phyloP scores from a whole-genome alignment of 2,329 filamentous ascomycete species.

The Aaosphaeria arxii region DNA sequence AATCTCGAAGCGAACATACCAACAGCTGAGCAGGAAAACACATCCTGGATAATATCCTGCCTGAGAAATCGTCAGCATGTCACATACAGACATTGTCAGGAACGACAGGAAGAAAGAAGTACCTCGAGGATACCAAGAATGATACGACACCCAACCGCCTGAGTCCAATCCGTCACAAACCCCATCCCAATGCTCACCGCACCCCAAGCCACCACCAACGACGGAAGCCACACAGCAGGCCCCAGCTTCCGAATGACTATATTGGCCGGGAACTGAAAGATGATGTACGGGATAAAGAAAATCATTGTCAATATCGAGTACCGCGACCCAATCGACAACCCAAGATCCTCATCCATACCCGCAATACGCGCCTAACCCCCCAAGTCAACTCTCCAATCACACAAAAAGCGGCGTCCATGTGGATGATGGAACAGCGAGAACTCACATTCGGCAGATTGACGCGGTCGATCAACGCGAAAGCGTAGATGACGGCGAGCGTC shows the following conservation, averaged over 20 bases:
- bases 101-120: background rate
- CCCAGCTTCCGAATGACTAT: background rate
- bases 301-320: conserved; percentile 9
- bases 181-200: background rate
- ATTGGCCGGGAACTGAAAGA: background rate
- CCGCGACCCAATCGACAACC: conserved; percentile 10
- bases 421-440: background rate
- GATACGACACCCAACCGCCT: background rate
- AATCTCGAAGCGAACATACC: conserved; percentile 4
- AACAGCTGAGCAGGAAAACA: conserved; percentile 2
- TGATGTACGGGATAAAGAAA: background rate
- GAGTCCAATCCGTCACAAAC: background rate
- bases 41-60: background rate
- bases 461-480: conserved; percentile 15
- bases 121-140: background rate
- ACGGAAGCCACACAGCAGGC: background rate
- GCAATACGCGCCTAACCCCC: conserved; percentile 1
- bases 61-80: background rate
- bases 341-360: conserved; percentile 15
- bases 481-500: conserved; percentile 28
- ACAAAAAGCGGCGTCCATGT: background rate
- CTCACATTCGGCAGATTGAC: conserved; percentile 14
- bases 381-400: background rate
- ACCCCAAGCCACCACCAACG: background rate
- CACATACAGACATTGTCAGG: background rate